phyloP scores from a whole-genome alignment of 371 early-diverging fungal genomes.

The Saksenaea vasiformis region DNA sequence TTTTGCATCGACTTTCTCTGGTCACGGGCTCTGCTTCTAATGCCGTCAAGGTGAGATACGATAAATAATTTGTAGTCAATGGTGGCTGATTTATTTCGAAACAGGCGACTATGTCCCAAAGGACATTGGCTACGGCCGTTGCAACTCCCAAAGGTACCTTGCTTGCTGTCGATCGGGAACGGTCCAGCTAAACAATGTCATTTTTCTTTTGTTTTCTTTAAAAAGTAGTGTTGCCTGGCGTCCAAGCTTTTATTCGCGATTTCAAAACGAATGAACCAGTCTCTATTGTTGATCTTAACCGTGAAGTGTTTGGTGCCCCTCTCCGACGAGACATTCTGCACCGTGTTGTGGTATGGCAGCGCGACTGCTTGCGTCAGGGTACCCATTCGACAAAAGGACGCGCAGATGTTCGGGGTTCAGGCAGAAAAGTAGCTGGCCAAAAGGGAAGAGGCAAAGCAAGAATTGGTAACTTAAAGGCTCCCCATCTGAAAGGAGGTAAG shows the following conservation, averaged over 20 bases:
- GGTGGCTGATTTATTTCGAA: background rate
- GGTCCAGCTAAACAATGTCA: background rate
- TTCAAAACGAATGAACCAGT: slow-evolving; percentile 77
- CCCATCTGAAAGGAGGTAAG: slow-evolving; percentile 87
- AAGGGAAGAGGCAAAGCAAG: slow-evolving; percentile 94
- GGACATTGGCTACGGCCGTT: background rate
- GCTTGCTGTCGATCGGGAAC: background rate
- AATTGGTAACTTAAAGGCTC: slow-evolving; percentile 83
- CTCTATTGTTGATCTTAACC: slow-evolving; percentile 75
- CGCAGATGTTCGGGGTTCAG: slow-evolving; percentile 84
- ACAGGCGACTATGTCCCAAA: background rate
- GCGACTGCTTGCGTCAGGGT: slow-evolving; percentile 82
- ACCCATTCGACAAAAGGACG: slow-evolving; percentile 83
- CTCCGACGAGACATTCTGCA: slow-evolving; percentile 86
- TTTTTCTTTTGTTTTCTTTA: background rate
- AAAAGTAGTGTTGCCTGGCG: slow-evolving; percentile 8
- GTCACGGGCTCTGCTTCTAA: background rate
- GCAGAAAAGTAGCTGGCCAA: slow-evolving; percentile 81
- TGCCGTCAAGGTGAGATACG: background rate
- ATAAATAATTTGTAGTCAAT: background rate
- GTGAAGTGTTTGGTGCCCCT: slow-evolving; percentile 79
- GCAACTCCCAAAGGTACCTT: background rate
- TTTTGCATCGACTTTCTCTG: background rate
- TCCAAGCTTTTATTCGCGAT: slow-evolving; percentile 84
- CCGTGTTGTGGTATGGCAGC: slow-evolving; percentile 85